Evolutionary conservation across 2,329 filamentous ascomycete genomes (phyloP), one percentile per base, ranked within the genome.

Genomic region (Xylariaceae sp.): DNA sequence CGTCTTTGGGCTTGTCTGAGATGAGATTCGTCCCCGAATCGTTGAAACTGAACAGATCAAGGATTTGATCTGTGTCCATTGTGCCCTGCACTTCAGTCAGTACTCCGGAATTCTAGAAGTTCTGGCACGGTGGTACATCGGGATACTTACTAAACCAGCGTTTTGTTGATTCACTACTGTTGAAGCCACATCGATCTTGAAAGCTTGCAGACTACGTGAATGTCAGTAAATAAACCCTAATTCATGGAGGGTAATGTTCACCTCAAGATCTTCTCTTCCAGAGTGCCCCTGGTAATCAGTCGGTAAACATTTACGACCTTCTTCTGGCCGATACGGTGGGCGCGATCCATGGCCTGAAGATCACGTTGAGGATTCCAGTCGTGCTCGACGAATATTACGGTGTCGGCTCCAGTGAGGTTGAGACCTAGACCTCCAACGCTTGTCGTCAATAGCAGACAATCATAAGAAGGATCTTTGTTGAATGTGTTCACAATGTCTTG

Each of bases 311-410:
- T 99, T 60, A 99, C 94, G 35, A 97, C 94, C 80, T 97, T 99
- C 83, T 99, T 99, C 75, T 99, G 94, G 2, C 94, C 94, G 62
- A 99, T 97, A 60, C 94, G 86, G 76, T 99, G 94, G 9, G 94
- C 94, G 52, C 94, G 90, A 66, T 99, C 94, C 94, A 99, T 99
- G 58, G 94, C 94, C 66, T 99, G 94, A 59, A 99, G 82, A 70
- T 99, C 94, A 70, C 96, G 96, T 67, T 99, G 94, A 31, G 94
- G 94, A 67, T 99, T 99, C 94, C 94, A 99, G 70, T 99, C 94
- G 70, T 99, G 95, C 71, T 99, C 94, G 30, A 99, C 95, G 63
- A 99, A 99, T 61, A 99, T 99, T 68, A 99, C 94, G 0, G 94
- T 99, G 70, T 99, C 94, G 3, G 94, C 94, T 58, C 94, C 94